Evolutionary conservation across 495 filamentous ascomycete genomes (phyloP), one percentile per base, ranked within the genome.

Genomic region (Lichenothelia convexa): DNA sequence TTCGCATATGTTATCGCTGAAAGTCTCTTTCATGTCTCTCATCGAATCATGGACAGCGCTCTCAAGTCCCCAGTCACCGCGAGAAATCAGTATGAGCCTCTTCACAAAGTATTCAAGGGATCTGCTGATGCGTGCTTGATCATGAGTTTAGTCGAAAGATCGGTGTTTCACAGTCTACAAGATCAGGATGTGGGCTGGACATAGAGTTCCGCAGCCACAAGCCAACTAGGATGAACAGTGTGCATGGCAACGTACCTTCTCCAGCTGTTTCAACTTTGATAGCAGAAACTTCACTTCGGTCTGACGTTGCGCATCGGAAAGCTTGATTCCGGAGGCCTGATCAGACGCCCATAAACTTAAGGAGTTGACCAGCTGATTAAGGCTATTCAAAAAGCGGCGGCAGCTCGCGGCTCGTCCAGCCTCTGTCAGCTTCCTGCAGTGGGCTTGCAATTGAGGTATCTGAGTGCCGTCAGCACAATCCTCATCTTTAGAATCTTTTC

Each of bases 401-500:
- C 59, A 62, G 30, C 48, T 57, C 5, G 53, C 48, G 12, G 53
- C 44, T 33, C 67, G 51, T 9, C 62, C 63, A 13, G 50, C 50
- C 41, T 68, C 58, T 1, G 69, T 72, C 8, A 72, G 50, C 20
- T 57, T 59, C 30, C 58, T 57, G 36, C 70, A 74, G 44, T 78
- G 72, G 3, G 41, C 45, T 47, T 70, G 64, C 3, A 80, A 50
- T 27, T 56, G 56, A 0, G 70, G 71, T 17, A 80, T 68, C 47
- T 67, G 63, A 0, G 62, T 59, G 22, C 22, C 21, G 18, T 35
- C 16, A 39, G 37, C 8, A 8, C n/a, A 20, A 13, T 17, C 46
- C 46, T 2, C 50, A 29, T 24, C 23, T 4, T 9, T 33, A 12
- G 11, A 16, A 16, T 15, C n/a, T 16, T 21, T 13, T n/a, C 11